Percentiles rank a stretch among this genome's conserved stretches.
phyloP scores from a whole-genome alignment of 2,329 filamentous ascomycete genomes.

The Triangularia verruculosa region DNA sequence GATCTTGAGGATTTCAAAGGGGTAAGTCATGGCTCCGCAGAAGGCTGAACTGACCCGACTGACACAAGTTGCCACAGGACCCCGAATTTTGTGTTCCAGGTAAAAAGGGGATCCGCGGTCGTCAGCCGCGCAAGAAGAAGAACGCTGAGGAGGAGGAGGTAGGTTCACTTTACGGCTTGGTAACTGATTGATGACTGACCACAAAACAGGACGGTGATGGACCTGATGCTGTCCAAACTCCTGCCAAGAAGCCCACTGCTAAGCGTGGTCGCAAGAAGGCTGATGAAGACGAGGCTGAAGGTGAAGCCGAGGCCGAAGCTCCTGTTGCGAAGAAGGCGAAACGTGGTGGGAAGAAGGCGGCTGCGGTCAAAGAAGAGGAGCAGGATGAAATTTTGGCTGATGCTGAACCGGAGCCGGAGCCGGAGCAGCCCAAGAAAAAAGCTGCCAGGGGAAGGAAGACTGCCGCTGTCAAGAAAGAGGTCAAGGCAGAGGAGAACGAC shows the following conservation, averaged over 20 bases:
- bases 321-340: constrained; percentile 40
- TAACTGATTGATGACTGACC: background rate
- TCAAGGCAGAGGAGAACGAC: constrained; percentile 10
- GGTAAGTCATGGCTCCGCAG: constrained; percentile 51
- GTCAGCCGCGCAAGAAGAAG: constrained; percentile 36
- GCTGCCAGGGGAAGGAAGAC: constrained; percentile 14
- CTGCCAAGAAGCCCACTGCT: constrained; percentile 34
- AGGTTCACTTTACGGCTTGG: background rate
- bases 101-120: constrained; percentile 58
- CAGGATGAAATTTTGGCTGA: constrained; percentile 10
- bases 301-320: constrained; percentile 20
- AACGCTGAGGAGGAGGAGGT: constrained; percentile 35
- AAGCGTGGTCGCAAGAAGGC: constrained; percentile 41
- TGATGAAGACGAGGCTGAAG: constrained; percentile 30
- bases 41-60: constrained; percentile 9
- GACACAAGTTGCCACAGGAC: constrained; percentile 52
- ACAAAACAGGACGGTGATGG: constrained; percentile 10
- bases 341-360: constrained; percentile 26
- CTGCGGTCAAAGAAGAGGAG: constrained; percentile 28
- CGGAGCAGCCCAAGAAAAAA: constrained; percentile 17
- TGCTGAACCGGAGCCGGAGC: constrained; percentile 1
- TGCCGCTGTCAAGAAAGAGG: constrained; percentile 13
- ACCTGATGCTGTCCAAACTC: constrained; percentile 24
- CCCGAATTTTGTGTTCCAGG: constrained; percentile 69
- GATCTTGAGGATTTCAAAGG: constrained; percentile 85